Evolutionary conservation across 1,284 basidiomycete species (phyloP), one percentile per base, ranked within the genome.

Genomic region (Leccinum proximum): DNA sequence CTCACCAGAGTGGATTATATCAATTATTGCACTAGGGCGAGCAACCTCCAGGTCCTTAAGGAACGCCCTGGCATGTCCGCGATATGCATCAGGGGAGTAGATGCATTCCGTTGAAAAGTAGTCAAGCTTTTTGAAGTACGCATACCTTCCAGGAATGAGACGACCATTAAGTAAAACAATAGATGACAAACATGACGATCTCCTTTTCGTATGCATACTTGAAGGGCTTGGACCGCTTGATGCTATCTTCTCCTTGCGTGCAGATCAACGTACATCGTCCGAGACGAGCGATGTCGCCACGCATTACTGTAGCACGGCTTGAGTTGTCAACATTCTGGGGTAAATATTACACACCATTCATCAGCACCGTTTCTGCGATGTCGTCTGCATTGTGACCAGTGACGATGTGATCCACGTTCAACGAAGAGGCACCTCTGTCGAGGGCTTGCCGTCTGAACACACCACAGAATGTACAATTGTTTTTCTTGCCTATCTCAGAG

Each of bases 91-190:
- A 4, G 97, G 97, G 3, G 96, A 97, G 78, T 99, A 99, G 72
- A 98, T 98, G 76, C 97, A 99, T 76, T 99, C 97, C 5, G 97
- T 99, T 1, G 96, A 98, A 78, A 98, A 98, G 78, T 99, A 99
- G 73, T 98, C 96, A 42, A 99, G 84, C 78, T 94, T 95, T 79
- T 97, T 98, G 81, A 98, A 98, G 79, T 98, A 98, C 10, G 96
- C 96, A 75, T 98, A 97, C 92, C 93, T 96, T 67, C 53, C 58
- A 66, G 60, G 67, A 61, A 50, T 68, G 58, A 58, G 64, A 65
- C 30, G 14, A 18, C 6, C 35, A 26, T 57, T 53, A 33, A 30
- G 1, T 53, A 42, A 48, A 61, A 48, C 33, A 42, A 65, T 56
- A 30, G 54, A 60, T 8, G 8, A 78, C 86, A 68, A 69, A 94